Evolutionary conservation across 352 stramenopile genomes (phyloP).

Genomic region (Pythium dissotocum): DNA sequence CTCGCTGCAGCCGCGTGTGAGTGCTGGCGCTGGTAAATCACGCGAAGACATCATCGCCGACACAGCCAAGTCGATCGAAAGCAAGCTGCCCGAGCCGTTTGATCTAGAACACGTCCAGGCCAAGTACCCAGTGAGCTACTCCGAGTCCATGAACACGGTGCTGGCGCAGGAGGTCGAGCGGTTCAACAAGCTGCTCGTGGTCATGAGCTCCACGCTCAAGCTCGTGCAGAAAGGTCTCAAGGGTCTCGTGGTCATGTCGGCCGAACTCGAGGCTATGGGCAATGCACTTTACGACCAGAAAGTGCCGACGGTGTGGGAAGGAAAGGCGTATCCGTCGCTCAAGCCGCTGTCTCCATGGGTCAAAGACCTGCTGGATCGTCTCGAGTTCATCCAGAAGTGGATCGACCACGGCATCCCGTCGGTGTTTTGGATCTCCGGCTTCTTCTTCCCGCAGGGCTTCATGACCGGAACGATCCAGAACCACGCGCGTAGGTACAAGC

Average conservation of each 20-base stretch:
- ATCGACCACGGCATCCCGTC: constrained; percentile 71
- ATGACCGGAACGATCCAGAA: constrained; percentile 93
- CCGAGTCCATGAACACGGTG: constrained; percentile 96
- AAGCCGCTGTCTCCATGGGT: constrained; percentile 90
- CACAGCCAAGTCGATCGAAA: constrained; percentile 69
- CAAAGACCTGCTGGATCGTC: constrained; percentile 79
- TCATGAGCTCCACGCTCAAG: constrained; percentile 69
- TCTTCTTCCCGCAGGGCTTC: constrained; percentile 93
- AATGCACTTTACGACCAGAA: constrained; percentile 89
- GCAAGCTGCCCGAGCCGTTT: constrained; percentile 59
- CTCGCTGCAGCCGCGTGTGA: constrained; percentile 80
- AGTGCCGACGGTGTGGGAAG: constrained; percentile 86
- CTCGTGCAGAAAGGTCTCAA: constrained; percentile 75
- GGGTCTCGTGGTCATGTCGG: constrained; percentile 85
- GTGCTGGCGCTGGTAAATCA: constrained; percentile 62
- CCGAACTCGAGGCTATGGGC: constrained; percentile 85
- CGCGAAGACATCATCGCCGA: constrained; percentile 80
- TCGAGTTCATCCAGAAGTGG: constrained; percentile 75
- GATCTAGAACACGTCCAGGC: constrained; percentile 78
- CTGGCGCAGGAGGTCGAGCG: constrained; percentile 86
- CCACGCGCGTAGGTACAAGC: constrained; percentile 83
- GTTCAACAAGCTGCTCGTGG: constrained; percentile 76
- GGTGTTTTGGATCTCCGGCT: constrained; percentile 91
- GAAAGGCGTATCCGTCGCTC: constrained; percentile 89
- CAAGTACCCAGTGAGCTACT: constrained; percentile 90